A percentile compares a stretch with the other conserved stretches of the same genome.
phyloP scores from a whole-genome alignment of 23 red algal genomes.

The Gracilaria domingensis region DNA sequence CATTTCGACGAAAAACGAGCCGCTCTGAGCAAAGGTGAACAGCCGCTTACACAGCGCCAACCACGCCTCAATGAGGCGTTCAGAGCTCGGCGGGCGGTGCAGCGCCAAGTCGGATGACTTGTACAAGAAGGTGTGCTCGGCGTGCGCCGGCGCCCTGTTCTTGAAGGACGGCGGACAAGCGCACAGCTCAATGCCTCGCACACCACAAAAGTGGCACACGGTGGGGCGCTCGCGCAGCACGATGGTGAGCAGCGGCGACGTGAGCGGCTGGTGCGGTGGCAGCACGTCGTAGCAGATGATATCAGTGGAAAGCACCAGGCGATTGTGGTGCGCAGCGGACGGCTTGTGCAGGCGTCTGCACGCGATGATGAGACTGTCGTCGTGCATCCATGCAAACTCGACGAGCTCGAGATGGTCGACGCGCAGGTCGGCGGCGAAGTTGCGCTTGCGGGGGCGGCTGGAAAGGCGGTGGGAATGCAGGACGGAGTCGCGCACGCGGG shows the following conservation, averaged over 20 bases:
- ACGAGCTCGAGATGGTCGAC: slow-evolving; percentile 54
- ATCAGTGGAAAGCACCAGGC: slow-evolving; percentile 48
- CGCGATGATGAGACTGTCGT: slow-evolving; percentile 53
- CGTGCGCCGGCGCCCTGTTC: slow-evolving; percentile 10
- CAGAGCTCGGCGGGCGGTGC: slow-evolving; percentile 11
- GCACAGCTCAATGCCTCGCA: slow-evolving; percentile 40
- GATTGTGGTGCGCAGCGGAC: not conserved
- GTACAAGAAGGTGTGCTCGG: not conserved
- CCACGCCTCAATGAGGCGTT: slow-evolving; percentile 36
- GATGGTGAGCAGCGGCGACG: slow-evolving; percentile 43
- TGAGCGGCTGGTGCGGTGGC: not conserved
- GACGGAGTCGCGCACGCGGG: slow-evolving; percentile 42
- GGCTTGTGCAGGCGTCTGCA: slow-evolving; percentile 44
- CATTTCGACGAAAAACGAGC: slow-evolving; percentile 52
- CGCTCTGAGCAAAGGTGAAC: slow-evolving; percentile 34
- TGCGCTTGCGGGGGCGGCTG: slow-evolving; percentile 20
- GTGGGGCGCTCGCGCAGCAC: slow-evolving; percentile 43
- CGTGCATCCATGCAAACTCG: slow-evolving; percentile 71
- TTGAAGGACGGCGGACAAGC: slow-evolving; percentile 56
- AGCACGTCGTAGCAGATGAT: slow-evolving; percentile 54
- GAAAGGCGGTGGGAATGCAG: not conserved
- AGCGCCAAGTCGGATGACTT: not conserved
- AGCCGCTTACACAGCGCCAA: slow-evolving; percentile 34
- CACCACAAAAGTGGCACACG: slow-evolving; percentile 67
- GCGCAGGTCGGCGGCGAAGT: slow-evolving; percentile 70